phyloP scores from a whole-genome alignment of 305 asterid species.

The Fraxinus angustifolia region DNA sequence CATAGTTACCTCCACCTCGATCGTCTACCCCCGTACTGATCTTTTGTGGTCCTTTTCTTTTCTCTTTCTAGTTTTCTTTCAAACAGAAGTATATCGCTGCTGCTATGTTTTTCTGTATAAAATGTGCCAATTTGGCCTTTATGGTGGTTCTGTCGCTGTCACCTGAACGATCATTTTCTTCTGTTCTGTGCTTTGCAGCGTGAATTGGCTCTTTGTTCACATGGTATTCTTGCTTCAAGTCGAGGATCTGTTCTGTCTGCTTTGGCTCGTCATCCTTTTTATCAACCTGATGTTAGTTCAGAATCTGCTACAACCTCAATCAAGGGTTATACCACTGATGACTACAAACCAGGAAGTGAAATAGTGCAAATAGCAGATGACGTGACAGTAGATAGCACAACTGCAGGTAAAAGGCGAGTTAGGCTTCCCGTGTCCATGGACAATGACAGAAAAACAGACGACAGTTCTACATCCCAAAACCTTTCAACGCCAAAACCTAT shows the following conservation, averaged over 20 bases:
- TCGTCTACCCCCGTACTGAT: background rate
- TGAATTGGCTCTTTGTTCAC: slow-evolving; percentile 85
- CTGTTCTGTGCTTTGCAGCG: slow-evolving; percentile 58
- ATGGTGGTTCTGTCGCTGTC: background rate
- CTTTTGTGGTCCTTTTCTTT: background rate
- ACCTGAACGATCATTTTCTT: background rate
- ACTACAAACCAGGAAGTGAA: slow-evolving; percentile 72
- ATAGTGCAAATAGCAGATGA: slow-evolving; percentile 83
- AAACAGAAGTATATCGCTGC: background rate
- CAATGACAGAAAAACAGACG: slow-evolving; percentile 73
- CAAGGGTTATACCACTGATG: slow-evolving; percentile 70
- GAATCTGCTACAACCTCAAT: slow-evolving; percentile 94
- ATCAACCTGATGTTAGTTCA: slow-evolving; percentile 81
- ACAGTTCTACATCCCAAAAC: slow-evolving; percentile 71
- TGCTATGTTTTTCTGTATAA: background rate
- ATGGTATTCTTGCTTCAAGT: slow-evolving; percentile 67
- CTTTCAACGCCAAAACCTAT: slow-evolving; percentile 39
- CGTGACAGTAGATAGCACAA: slow-evolving; percentile 75
- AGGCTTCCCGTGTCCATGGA: slow-evolving; percentile 55
- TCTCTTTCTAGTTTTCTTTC: background rate
- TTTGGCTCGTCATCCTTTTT: slow-evolving; percentile 66
- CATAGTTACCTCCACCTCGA: background rate
- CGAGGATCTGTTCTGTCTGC: slow-evolving; percentile 70
- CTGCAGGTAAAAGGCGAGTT: slow-evolving; percentile 69
- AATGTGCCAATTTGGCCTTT: background rate